phyloP scores from a whole-genome alignment of 495 filamentous ascomycete genomes.

The Sordaria brevicollis region DNA sequence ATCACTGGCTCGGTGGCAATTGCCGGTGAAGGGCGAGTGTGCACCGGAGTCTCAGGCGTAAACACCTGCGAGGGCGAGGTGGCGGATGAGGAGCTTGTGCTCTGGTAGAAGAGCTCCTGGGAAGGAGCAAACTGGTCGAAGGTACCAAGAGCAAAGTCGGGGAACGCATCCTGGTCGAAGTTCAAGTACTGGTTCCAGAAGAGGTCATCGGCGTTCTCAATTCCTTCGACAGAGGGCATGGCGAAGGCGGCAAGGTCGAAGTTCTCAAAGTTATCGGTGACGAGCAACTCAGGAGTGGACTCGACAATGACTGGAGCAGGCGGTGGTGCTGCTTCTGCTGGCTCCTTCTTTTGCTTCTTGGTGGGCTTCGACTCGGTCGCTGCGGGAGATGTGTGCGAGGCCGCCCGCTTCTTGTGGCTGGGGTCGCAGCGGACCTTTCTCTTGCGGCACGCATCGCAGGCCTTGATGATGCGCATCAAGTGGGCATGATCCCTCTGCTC shows the following conservation, averaged over 20 bases:
- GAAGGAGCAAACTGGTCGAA: constrained; percentile 31
- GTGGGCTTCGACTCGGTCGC: constrained; percentile 21
- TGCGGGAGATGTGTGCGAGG: constrained; percentile 21
- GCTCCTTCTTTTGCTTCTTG: constrained; percentile 28
- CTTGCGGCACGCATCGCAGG: constrained; percentile 42
- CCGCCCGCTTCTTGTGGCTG: constrained; percentile 35
- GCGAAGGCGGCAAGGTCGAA: constrained; percentile 8
- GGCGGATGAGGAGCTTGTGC: constrained; percentile 21
- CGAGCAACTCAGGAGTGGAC: constrained; percentile 4
- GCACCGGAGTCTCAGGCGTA: constrained; percentile 19
- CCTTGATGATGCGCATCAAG: constrained; percentile 49
- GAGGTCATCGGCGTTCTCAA: constrained; percentile 11
- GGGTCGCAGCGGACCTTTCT: constrained; percentile 48
- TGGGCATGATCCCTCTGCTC: constrained; percentile 51
- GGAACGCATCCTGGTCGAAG: constrained; percentile 23
- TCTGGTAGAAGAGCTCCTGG: constrained; percentile 25
- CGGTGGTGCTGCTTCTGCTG: constrained; percentile 11
- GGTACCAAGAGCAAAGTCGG: constrained; percentile 13
- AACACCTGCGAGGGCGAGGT: constrained; percentile 26
- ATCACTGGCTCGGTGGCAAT: constrained; percentile 6
- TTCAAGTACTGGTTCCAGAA: constrained; percentile 32
- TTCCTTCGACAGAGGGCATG: constrained; percentile 6
- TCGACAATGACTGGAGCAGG: constrained; percentile 9
- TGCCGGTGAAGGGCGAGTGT: constrained; percentile 7
- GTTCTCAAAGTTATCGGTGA: constrained; percentile 4